phyloP scores from a whole-genome alignment of 495 filamentous ascomycete genomes.

The Podospora pseudoanserina region DNA sequence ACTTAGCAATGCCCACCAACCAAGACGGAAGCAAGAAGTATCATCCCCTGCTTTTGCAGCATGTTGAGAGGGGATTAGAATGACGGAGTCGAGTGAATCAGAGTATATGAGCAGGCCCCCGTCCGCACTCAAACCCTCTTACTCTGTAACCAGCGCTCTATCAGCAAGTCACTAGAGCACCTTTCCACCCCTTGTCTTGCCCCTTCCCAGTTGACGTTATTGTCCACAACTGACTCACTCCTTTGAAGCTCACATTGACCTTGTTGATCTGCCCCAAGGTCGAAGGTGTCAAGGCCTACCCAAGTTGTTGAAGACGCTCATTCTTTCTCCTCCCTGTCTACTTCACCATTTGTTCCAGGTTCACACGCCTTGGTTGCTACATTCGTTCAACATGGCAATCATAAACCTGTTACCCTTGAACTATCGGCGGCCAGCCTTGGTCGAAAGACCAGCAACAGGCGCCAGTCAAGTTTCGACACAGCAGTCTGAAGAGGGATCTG shows the following conservation, averaged over 20 bases:
- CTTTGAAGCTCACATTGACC: neutral
- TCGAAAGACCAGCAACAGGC: constrained; percentile 29
- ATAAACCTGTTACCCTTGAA: constrained; percentile 35
- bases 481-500: constrained; percentile 14
- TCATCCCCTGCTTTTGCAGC: neutral
- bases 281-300: neutral
- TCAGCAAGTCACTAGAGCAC: neutral
- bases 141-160: neutral
- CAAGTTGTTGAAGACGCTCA: neutral
- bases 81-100: neutral
- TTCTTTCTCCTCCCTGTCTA: neutral
- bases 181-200: constrained; percentile 8
- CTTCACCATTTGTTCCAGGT: neutral
- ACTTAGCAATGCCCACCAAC: neutral
- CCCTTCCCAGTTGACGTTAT: neutral
- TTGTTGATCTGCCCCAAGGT: neutral
- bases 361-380: neutral
- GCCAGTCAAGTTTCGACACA: constrained; percentile 27
- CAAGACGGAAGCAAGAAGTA: neutral
- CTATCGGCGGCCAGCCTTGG: constrained; percentile 39
- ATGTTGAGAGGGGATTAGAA: neutral
- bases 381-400: constrained; percentile 1
- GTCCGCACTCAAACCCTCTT: neutral
- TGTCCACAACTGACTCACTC: neutral
- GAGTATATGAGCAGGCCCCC: neutral